Evolutionary conservation across 352 stramenopile genomes (phyloP).

Genomic region (Pythium aquatile): DNA sequence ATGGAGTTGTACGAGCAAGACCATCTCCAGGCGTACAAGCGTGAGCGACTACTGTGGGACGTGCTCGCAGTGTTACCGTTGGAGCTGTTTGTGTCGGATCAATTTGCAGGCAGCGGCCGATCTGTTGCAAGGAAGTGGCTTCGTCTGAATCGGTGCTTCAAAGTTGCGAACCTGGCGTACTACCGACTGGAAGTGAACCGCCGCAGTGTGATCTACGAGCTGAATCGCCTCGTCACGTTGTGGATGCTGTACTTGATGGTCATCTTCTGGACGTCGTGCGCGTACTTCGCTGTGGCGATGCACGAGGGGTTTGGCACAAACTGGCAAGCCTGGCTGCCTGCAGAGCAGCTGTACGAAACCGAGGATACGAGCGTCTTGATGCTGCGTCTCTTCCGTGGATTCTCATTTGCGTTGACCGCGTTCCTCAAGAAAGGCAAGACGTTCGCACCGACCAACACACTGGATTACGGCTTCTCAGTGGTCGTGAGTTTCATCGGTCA

Average conservation of each 20-base stretch:
- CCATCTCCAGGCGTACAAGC: slow-evolving; percentile 51
- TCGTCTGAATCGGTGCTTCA: slow-evolving; percentile 54
- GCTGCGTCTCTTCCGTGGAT: slow-evolving; percentile 49
- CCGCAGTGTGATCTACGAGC: slow-evolving; percentile 52
- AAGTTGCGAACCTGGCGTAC: slow-evolving; percentile 50
- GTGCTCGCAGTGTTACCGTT: slow-evolving; percentile 44
- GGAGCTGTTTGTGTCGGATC: slow-evolving; percentile 37
- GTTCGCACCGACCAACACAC: slow-evolving; percentile 31
- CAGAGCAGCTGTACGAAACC: slow-evolving; percentile 1
- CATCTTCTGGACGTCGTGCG: slow-evolving; percentile 67
- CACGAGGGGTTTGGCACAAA: slow-evolving; percentile 46
- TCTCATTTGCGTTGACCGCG: slow-evolving; percentile 56
- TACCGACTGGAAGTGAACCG: slow-evolving; percentile 68
- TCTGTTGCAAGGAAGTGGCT: slow-evolving; percentile 34
- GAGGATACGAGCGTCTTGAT: slow-evolving; percentile 40
- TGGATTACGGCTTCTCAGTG: slow-evolving; percentile 46
- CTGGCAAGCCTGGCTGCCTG: slow-evolving; percentile 36
- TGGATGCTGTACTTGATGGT: slow-evolving; percentile 54
- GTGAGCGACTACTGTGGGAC: slow-evolving; percentile 44
- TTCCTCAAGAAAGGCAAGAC: slow-evolving; percentile 57
- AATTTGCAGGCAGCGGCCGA: slow-evolving; percentile 17
- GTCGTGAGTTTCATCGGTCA: slow-evolving; percentile 49
- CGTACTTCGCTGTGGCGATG: slow-evolving; percentile 61
- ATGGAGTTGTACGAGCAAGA: slow-evolving; percentile 69
- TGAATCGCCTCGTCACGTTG: slow-evolving; percentile 51